Conservation (phyloP, 1,284 basidiomycete species). For the Amylostereum areolatum region DNA sequence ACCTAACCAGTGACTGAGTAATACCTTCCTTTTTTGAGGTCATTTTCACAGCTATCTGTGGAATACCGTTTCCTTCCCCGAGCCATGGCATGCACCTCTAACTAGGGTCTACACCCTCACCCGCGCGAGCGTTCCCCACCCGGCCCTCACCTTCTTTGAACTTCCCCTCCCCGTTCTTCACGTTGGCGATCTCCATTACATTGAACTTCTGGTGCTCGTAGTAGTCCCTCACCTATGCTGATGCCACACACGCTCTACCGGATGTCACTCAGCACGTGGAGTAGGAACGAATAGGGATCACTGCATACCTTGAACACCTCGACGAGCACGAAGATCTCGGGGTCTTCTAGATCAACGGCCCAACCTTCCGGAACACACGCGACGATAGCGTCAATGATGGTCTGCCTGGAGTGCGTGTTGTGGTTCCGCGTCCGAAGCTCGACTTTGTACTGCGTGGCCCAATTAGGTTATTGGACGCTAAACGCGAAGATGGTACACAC, state of each 20-base stretch:
- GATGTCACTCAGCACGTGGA: conserved; percentile 1
- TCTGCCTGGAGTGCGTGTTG: conserved; percentile 50
- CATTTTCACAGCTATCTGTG: too few species aligned
- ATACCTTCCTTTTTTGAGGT: too few species aligned
- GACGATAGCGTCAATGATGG: conserved; percentile 61
- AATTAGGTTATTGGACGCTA: too few species aligned
- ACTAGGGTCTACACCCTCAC: neutral
- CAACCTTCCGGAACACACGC: conserved; percentile 61
- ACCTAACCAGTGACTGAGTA: too few species aligned
- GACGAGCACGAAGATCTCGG: conserved; percentile 67
- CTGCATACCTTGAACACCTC: conserved; percentile 67
- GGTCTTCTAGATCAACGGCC: conserved; percentile 58
- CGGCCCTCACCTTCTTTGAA: conserved; percentile 9
- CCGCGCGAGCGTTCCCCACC: neutral
- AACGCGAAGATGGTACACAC: conserved; percentile 18
- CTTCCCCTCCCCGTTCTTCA: conserved; percentile 17
- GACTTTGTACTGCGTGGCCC: conserved; percentile 61
- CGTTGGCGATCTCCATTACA: conserved; percentile 58
- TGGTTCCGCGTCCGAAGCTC: conserved; percentile 72
- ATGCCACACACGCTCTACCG: conserved; percentile 65
- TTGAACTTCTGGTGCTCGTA: conserved; percentile 69
- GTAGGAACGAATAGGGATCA: neutral
- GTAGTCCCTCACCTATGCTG: conserved; percentile 66
- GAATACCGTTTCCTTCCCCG: too few species aligned
- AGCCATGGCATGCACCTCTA: too few species aligned